phyloP scores from a whole-genome alignment of 2,329 filamentous ascomycete genomes.

The Microdochium nivale region DNA sequence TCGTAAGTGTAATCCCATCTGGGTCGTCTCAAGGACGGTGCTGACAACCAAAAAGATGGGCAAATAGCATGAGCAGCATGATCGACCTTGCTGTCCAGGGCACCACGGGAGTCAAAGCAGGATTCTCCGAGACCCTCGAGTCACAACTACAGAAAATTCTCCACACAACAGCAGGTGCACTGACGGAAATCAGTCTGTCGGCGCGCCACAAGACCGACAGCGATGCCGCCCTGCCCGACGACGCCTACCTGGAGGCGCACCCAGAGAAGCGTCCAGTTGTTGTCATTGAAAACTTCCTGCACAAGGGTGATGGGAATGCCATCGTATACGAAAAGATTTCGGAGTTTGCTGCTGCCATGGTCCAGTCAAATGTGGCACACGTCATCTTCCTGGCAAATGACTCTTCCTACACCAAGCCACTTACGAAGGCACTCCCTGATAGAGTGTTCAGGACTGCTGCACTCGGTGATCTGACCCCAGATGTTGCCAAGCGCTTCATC shows the following conservation, averaged over 20 bases:
- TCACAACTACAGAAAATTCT: slow-evolving; percentile 84
- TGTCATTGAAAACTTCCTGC: slow-evolving; percentile 85
- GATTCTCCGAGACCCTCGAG: slow-evolving; percentile 88
- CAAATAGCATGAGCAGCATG: slow-evolving; percentile 89
- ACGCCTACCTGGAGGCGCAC: slow-evolving; percentile 84
- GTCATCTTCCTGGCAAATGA: slow-evolving; percentile 92
- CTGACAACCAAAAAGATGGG: slow-evolving; percentile 42
- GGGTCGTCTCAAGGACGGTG: not conserved
- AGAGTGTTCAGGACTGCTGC: slow-evolving; percentile 82
- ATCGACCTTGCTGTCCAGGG: slow-evolving; percentile 88
- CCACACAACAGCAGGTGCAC: slow-evolving; percentile 70
- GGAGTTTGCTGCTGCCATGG: slow-evolving; percentile 82
- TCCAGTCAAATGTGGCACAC: slow-evolving; percentile 82
- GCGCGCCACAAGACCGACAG: slow-evolving; percentile 63
- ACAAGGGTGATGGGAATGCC: slow-evolving; percentile 60
- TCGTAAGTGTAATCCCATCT: slow-evolving; percentile 32
- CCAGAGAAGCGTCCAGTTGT: slow-evolving; percentile 77
- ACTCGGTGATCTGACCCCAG: slow-evolving; percentile 76
- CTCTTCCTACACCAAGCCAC: slow-evolving; percentile 76
- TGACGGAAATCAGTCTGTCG: slow-evolving; percentile 69
- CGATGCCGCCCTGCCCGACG: slow-evolving; percentile 64
- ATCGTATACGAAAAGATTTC: slow-evolving; percentile 73
- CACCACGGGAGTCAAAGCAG: slow-evolving; percentile 87
- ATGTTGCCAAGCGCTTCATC: slow-evolving; percentile 86
- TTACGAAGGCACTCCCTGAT: slow-evolving; percentile 82